Evolutionary conservation across 495 filamentous ascomycete species (phyloP).

Genomic region (Cercophora samala): DNA sequence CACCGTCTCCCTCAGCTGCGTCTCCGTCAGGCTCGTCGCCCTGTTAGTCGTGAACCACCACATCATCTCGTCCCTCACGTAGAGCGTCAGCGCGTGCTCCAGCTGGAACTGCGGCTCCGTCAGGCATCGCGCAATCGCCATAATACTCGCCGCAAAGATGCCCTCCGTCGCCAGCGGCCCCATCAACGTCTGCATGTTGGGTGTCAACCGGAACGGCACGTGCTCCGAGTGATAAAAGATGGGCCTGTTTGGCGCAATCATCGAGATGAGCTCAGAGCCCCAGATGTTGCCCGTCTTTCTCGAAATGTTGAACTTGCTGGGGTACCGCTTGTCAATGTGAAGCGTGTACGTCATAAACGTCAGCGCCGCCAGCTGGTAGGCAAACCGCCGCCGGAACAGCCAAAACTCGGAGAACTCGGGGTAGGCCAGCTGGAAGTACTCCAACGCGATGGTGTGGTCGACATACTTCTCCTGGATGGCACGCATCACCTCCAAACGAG

Average conservation of each 20-base stretch:
- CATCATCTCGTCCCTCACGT: conserved; percentile 96
- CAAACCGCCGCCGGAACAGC: conserved; percentile 94
- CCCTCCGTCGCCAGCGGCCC: conserved; percentile 93
- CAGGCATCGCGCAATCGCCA: conserved; percentile 92
- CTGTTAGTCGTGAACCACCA: conserved; percentile 91
- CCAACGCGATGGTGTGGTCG: conserved; percentile 69
- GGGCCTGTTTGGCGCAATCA: conserved; percentile 73
- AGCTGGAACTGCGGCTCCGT: conserved; percentile 89
- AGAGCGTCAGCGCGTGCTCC: conserved; percentile 87
- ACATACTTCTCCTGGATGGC: conserved; percentile 92
- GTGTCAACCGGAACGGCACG: conserved; percentile 94
- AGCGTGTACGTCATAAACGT: conserved; percentile 99
- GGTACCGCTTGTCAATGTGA: conserved; percentile 90
- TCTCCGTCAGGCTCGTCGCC: conserved; percentile 53
- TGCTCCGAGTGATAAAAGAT: conserved; percentile 92
- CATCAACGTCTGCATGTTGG: conserved; percentile 92
- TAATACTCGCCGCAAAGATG: conserved; percentile 84
- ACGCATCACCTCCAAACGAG: conserved; percentile 78
- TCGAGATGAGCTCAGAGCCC: conserved; percentile 88
- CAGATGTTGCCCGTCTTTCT: conserved; percentile 88
- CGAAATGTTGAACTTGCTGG: conserved; percentile 90
- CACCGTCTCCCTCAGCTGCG: conserved; percentile 78
- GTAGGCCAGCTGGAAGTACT: conserved; percentile 88
- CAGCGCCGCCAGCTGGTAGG: conserved; percentile 91
- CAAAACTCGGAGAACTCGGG: conserved; percentile 92